Conservation (phyloP, 257 asterid species). For the Anisodus tanguticus region DNA sequence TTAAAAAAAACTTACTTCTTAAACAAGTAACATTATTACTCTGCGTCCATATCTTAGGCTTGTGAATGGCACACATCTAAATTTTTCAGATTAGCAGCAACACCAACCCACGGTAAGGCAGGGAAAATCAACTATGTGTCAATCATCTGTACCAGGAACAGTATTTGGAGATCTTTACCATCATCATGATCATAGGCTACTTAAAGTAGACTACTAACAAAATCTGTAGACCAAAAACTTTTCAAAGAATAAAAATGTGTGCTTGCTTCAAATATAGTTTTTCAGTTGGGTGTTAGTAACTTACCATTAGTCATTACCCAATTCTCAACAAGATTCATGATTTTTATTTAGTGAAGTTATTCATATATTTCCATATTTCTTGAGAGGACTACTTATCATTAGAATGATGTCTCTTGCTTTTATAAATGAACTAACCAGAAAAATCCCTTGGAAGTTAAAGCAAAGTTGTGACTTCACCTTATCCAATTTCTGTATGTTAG, state of each 20-base stretch:
- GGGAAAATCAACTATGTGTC: too few species aligned
- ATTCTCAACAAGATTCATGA: neutral
- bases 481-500: neutral
- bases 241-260: neutral
- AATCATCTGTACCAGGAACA: too few species aligned
- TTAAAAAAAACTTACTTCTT: too few species aligned
- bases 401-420: neutral
- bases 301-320: constrained; percentile 1
- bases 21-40: too few species aligned
- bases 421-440: neutral
- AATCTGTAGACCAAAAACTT: neutral
- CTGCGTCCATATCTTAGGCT: too few species aligned
- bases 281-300: constrained; percentile 1
- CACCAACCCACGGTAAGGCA: too few species aligned
- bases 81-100: too few species aligned
- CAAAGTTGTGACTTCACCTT: constrained; percentile 24
- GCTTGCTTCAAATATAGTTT: constrained; percentile 11
- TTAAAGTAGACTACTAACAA: neutral
- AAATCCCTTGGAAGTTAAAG: constrained; percentile 14
- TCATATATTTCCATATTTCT: neutral
- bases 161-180: too few species aligned
- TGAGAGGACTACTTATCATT: neutral
- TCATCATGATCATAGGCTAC: neutral
- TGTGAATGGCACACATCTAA: too few species aligned
- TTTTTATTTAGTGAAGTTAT: neutral